Conservation (phyloP, 768 basidiomycete genomes). For the Boletus tomentosulus region DNA sequence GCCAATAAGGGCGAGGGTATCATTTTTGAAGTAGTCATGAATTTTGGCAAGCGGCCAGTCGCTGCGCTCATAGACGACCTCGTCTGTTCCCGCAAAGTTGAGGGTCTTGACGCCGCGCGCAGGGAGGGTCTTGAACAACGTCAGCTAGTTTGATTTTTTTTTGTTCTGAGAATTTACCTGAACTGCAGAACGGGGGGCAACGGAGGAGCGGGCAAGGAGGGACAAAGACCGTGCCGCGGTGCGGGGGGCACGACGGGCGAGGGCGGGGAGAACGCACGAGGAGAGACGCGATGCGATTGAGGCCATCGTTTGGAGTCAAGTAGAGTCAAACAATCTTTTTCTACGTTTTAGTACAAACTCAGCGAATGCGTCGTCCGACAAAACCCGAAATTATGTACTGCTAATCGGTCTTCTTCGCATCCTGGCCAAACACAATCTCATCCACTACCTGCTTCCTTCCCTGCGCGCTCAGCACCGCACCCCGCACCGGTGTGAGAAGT, state of each 20-base stretch:
- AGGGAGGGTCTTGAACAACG: conserved; percentile 35
- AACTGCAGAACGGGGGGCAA: conserved; percentile 19
- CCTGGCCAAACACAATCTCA: conserved; percentile 41
- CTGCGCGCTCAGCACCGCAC: conserved; percentile 32
- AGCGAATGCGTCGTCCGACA: conserved; percentile 11
- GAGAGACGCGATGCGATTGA: conserved; percentile 59
- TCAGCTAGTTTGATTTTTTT: conserved; percentile 7
- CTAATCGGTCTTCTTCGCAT: conserved; percentile 22
- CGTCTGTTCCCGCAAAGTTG: conserved; percentile 92
- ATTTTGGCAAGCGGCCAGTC: conserved; percentile 99
- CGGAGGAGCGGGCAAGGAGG: conserved; percentile 48
- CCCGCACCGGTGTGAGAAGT: conserved; percentile 42
- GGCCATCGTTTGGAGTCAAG: conserved; percentile 42
- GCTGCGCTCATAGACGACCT: conserved; percentile 89
- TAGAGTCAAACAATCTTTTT: conserved; percentile 8
- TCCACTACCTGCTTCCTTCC: conserved; percentile 39
- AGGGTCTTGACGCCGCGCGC: conserved; percentile 89
- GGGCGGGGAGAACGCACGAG: conserved; percentile 58
- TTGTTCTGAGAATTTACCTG: conserved; percentile 34
- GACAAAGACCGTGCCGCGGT: conserved; percentile 62
- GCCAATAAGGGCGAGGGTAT: conserved; percentile 97
- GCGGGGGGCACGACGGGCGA: conserved; percentile 63
- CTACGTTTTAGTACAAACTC: neutral
- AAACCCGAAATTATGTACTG: conserved; percentile 6
- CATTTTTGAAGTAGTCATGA: conserved; percentile 99